Conservation (phyloP, 225 moss, liverwort and hornwort genomes). For the Straminergon stramineum region DNA sequence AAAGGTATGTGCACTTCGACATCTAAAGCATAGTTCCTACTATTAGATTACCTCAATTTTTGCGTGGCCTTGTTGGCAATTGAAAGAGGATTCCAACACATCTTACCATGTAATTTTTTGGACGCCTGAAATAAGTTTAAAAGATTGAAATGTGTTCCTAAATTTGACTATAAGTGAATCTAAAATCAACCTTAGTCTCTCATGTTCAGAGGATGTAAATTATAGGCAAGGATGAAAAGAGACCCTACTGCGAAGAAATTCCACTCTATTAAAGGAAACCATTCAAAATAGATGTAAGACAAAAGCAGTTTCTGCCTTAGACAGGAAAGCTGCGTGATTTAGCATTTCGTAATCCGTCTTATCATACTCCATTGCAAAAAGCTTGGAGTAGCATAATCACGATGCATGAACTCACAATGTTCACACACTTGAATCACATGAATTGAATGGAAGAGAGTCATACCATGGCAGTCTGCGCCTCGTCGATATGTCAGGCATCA, state of each 20-base stretch:
- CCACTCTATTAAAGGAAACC: background rate
- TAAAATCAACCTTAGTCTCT: background rate
- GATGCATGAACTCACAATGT: background rate
- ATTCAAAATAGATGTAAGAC: background rate
- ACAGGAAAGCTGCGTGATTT: background rate
- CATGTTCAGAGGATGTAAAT: background rate
- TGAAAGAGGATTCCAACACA: background rate
- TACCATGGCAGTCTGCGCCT: conserved; percentile 69
- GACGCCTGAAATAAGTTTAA: background rate
- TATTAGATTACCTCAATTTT: background rate
- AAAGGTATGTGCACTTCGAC: background rate
- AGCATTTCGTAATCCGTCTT: background rate
- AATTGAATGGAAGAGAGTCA: background rate
- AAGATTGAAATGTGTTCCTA: background rate
- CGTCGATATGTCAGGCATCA: conserved; percentile 76
- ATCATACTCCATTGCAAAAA: background rate
- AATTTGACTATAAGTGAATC: background rate
- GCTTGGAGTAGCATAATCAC: background rate
- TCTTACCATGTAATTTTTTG: background rate
- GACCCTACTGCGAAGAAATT: background rate
- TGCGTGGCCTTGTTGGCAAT: background rate
- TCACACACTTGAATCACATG: background rate
- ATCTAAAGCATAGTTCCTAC: background rate
- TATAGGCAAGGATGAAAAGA: background rate
- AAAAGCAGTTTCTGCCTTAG: background rate